phyloP scores from a whole-genome alignment of 495 filamentous ascomycete species.

The Oleoguttula mirabilis region DNA sequence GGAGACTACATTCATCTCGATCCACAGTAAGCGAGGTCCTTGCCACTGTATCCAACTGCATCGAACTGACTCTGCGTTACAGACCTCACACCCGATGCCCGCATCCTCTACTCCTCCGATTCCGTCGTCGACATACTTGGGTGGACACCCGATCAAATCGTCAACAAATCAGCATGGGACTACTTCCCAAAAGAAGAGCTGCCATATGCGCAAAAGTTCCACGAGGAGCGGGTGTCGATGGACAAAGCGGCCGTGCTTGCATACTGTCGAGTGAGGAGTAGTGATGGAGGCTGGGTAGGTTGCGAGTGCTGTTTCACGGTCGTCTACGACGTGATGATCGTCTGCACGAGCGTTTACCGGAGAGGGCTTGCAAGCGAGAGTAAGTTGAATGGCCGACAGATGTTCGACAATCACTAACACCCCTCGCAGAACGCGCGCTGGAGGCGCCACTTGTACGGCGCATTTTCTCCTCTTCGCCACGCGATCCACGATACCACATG shows the following conservation, averaged over 20 bases:
- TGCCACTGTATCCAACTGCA: neutral
- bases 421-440: conserved; percentile 52
- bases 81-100: conserved; percentile 68
- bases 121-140: conserved; percentile 74
- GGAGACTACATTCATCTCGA: conserved; percentile 91
- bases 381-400: conserved; percentile 35
- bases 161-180: conserved; percentile 68
- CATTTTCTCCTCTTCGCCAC: conserved; percentile 68
- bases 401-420: conserved; percentile 8
- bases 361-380: conserved; percentile 59
- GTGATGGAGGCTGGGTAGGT: conserved; percentile 58
- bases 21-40: conserved; percentile 51
- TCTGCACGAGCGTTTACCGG: conserved; percentile 69
- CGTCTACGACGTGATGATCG: conserved; percentile 77
- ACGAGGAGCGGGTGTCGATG: conserved; percentile 59
- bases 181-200: conserved; percentile 79
- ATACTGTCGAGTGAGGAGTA: conserved; percentile 61
- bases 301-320: conserved; percentile 88
- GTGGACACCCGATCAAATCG: conserved; percentile 62
- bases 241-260: conserved; percentile 79
- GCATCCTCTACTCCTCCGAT: conserved; percentile 71
- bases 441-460: conserved; percentile 68
- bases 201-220: conserved; percentile 59
- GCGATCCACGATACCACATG: conserved; percentile 86
- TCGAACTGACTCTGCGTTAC: conserved; percentile 5